These are phyloP conservation scores for Kentomonas sorsogonicus DNA, from an alignment of 208 protist species.

Conservation along the genomic window DNA sequence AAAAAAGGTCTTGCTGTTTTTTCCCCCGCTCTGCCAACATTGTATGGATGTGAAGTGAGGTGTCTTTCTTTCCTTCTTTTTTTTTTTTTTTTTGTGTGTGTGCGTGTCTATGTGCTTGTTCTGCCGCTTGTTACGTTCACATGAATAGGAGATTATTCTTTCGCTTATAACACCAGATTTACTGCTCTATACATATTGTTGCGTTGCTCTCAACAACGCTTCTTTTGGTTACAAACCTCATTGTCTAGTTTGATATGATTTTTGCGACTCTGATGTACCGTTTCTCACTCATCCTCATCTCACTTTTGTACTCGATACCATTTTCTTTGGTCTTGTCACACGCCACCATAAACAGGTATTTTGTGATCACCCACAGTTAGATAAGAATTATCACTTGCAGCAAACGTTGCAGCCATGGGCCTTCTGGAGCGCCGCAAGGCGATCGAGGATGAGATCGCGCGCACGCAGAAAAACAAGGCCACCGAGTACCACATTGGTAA, in stretches of 20 bases:
- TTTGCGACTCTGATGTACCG: not conserved
- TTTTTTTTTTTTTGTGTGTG: not conserved
- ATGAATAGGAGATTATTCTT: too few relatives aligned
- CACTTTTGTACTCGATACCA: not conserved
- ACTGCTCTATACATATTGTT: not conserved
- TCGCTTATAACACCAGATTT: constrained; percentile 1
- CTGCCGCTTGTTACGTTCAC: not conserved
- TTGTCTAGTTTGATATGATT: not conserved
- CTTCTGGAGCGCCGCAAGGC: constrained; percentile 96
- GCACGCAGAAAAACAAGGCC: constrained; percentile 99
- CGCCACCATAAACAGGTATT: not conserved
- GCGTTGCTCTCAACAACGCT: not conserved
- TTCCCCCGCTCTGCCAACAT: not conserved
- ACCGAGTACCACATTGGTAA: constrained; percentile 96
- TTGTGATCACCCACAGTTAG: not conserved
- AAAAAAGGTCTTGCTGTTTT: not conserved
- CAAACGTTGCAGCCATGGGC: constrained; percentile 67
- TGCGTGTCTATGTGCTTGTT: not conserved
- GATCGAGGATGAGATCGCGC: constrained; percentile 96
- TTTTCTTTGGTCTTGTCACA: not conserved
- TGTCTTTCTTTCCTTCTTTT: constrained; percentile 3
- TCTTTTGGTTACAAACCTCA: not conserved
- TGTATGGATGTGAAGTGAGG: not conserved
- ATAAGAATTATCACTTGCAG: too few relatives aligned
- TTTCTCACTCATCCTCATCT: not conserved